Evolutionary conservation across 2,329 filamentous ascomycete genomes (phyloP), one percentile per base, ranked within the genome.

Genomic region (Neopestalotiopsis sp.): DNA sequence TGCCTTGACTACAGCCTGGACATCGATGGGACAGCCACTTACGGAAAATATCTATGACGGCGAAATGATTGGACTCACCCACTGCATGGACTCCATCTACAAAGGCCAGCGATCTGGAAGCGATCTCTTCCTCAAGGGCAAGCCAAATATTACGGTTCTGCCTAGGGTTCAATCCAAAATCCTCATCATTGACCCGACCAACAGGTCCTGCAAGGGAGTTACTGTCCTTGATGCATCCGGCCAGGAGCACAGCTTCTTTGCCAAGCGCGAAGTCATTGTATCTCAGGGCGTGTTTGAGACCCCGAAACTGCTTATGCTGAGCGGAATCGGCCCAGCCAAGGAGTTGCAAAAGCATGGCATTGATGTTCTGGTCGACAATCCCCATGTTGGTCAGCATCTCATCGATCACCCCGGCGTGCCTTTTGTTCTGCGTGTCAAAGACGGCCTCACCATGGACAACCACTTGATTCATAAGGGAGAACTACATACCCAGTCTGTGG

Each of bases 251-350:
- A 82, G 74, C 40, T 81, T 89, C 70, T 79, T 77, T 6, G 86
- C 88, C 49, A 82, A 77, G 30, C 72, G 84, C 79, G 85, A 87
- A 74, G 85, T 86, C 9, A 85, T 82, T 10, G 76, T 87, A 3
- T 82, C 82, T 0, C 76, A 79, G 17, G 90, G 90, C 20, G 85
- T 88, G 1, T 91, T 88, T 78, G 89, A 91, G 79, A 86, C 86
- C 1, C 89, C 89, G 6, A 90, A 92, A 76, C 79, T 92, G 2
- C 86, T 92, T 13, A 88, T 90, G 79, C 84, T 91, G 1, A 88
- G 84, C 65, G 90, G 90, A n/a, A 84, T 92, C 42, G 90, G 90
- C 0, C 88, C 89, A 0, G 74, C 78, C 12, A 75, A 80, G 0
- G 85, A 90, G 71, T 83, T 92, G 5, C 71, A 82, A 24, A 80